phyloP scores from a whole-genome alignment of 495 filamentous ascomycete genomes.

The Cryomyces antarcticus region DNA sequence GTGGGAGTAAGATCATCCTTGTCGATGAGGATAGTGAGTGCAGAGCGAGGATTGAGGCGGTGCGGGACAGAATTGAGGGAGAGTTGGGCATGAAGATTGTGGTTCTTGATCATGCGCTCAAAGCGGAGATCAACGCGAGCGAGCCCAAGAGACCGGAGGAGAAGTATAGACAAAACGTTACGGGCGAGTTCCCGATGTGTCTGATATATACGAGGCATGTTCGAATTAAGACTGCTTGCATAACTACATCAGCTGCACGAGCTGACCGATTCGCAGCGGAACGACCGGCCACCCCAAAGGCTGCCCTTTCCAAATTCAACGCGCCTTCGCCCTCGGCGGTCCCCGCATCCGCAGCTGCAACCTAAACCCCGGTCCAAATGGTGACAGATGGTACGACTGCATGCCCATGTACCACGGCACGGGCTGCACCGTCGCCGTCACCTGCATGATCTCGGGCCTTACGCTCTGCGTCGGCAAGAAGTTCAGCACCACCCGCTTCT shows the following conservation, averaged over 20 bases:
- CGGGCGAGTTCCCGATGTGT: conserved; percentile 30
- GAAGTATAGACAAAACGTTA: conserved; percentile 25
- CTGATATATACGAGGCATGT: conserved; percentile 44
- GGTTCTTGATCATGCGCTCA: conserved; percentile 27
- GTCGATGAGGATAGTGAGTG: conserved; percentile 43
- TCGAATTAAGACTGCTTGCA: not conserved
- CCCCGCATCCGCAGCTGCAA: conserved; percentile 13
- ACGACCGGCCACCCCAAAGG: conserved; percentile 50
- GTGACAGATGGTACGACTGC: conserved; percentile 50
- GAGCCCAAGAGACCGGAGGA: conserved; percentile 29
- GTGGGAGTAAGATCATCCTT: conserved; percentile 35
- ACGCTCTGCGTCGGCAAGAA: conserved; percentile 47
- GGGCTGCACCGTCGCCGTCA: conserved; percentile 34
- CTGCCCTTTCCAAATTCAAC: conserved; percentile 28
- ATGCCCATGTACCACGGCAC: conserved; percentile 77
- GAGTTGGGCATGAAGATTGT: conserved; percentile 33
- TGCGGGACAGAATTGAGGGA: conserved; percentile 23
- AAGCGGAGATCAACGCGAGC: conserved; percentile 26
- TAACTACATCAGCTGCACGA: not conserved
- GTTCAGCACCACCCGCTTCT: conserved; percentile 54
- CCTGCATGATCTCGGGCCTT: conserved; percentile 32
- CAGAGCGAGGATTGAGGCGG: conserved; percentile 32
- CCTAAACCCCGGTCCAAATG: conserved; percentile 20
- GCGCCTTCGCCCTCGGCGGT: conserved; percentile 12
- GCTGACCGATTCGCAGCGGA: conserved; percentile 21